A percentile compares a stretch with the other conserved stretches of the same genome.
phyloP scores from a whole-genome alignment of 1,284 basidiomycete species.

The Malassezia obtusa region DNA sequence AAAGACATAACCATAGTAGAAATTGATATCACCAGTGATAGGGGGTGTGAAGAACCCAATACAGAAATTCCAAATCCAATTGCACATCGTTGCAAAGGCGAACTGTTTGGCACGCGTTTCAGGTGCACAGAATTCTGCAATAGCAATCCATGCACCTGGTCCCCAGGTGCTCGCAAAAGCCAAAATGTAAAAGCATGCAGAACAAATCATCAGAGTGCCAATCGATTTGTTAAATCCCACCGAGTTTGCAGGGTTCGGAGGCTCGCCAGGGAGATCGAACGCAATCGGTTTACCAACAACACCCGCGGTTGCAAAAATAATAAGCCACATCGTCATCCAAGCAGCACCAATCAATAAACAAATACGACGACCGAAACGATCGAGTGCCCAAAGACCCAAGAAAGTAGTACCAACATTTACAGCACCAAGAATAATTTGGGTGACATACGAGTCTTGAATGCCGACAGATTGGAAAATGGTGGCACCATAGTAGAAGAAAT shows the following conservation, averaged over 20 bases:
- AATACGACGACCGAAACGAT: slow-evolving; percentile 54
- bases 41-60: slow-evolving; percentile 58
- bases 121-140: slow-evolving; percentile 62
- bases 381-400: slow-evolving; percentile 56
- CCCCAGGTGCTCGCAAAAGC: slow-evolving; percentile 67
- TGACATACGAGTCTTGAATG: slow-evolving; percentile 54
- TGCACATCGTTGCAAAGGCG: slow-evolving; percentile 60
- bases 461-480: slow-evolving; percentile 62
- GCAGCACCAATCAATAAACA: slow-evolving; percentile 53
- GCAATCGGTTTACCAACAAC: slow-evolving; percentile 57
- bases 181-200: slow-evolving; percentile 67
- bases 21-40: slow-evolving; percentile 48
- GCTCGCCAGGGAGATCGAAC: slow-evolving; percentile 17
- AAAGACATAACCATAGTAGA: slow-evolving; percentile 65
- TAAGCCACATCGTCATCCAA: slow-evolving; percentile 65
- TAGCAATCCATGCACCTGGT: slow-evolving; percentile 43
- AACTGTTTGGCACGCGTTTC: slow-evolving; percentile 67
- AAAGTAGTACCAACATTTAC: slow-evolving; percentile 57
- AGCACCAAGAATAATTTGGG: slow-evolving; percentile 57
- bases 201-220: slow-evolving; percentile 63
- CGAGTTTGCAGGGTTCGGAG: background rate
- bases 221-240: slow-evolving; percentile 47
- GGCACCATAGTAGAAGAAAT: slow-evolving; percentile 53
- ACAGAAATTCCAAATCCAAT: slow-evolving; percentile 64
- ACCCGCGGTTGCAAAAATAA: slow-evolving; percentile 66